Evolutionary conservation across 805 yeast genomes (phyloP), one percentile per base, ranked within the genome.

Genomic region (Scheffersomyces spartinae): DNA sequence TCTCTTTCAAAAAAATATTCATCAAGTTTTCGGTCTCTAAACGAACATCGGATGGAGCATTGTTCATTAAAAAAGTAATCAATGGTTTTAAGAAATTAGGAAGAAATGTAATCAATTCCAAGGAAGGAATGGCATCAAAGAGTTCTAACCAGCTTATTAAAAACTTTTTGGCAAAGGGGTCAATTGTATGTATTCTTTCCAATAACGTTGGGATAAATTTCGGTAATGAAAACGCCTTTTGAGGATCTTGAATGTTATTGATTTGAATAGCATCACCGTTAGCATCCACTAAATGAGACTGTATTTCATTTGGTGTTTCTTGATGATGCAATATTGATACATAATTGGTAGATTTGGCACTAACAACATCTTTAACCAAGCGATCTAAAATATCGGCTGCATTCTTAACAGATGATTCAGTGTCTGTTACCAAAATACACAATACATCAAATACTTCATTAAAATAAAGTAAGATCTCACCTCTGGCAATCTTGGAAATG

Each of bases 401-500:
- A 40, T 85, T 88, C 42, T 86, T 81, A 16, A 91, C 96, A 18
- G 93, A 76, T 21, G 79, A 72, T 40, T 91, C 97, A 1, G 85
- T 69, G 43, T 88, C 97, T 1, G 95, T 85, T 13, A 88, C 84
- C 29, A 86, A 67, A 32, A 79, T 77, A 47, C 95, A 86, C 27
- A 91, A 61, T 11, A 86, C 91, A 47, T 91, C 97, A 47, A 91
- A 91, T 2, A 85, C 78, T 52, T 91, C 97, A 52, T 88, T 91
- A 62, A 91, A 91, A 47, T 83, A 86, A 8, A 80, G 60, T 33
- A 91, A 58, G 13, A 91, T 82, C 51, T 91, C 97, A 15, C 97
- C 97, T 38, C 94, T 74, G 3, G 97, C 94, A 12, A 91, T 93
- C 45, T 91, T 91, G 24, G 97, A 94, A 23, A 91, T 86, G 52